phyloP scores from a whole-genome alignment of 768 basidiomycete species.

The Tubosaeta sp. region DNA sequence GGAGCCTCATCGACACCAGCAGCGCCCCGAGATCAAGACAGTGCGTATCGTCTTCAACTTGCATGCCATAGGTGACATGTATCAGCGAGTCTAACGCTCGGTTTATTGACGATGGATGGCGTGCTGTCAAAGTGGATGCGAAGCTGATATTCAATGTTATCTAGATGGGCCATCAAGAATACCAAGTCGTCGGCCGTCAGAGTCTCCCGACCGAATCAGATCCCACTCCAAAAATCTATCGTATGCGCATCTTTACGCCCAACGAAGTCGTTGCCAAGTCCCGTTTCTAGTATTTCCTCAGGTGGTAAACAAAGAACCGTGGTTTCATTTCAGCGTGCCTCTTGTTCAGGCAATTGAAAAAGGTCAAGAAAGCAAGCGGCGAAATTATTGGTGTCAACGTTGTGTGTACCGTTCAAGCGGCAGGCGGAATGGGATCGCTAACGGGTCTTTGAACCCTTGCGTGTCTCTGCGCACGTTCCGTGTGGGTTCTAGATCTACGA shows the following conservation, averaged over 20 bases:
- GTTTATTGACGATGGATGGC: slow-evolving; percentile 31
- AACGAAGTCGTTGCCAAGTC: slow-evolving; percentile 99
- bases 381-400: slow-evolving; percentile 99
- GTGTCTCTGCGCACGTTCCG: slow-evolving; percentile 2
- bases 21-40: slow-evolving; percentile 25
- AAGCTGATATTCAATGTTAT: slow-evolving; percentile 13
- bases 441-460: slow-evolving; percentile 26
- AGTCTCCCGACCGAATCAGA: slow-evolving; percentile 90
- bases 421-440: slow-evolving; percentile 74
- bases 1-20: slow-evolving; percentile 24
- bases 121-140: slow-evolving; percentile 12
- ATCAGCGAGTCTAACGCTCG: neutral
- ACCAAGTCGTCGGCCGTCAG: slow-evolving; percentile 97
- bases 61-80: neutral
- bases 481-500: slow-evolving; percentile 76
- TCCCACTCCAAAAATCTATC: slow-evolving; percentile 96
- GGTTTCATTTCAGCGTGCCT: neutral
- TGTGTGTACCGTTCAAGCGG: slow-evolving; percentile 91
- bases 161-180: slow-evolving; percentile 83
- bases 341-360: slow-evolving; percentile 80
- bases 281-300: slow-evolving; percentile 99
- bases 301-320: slow-evolving; percentile 31
- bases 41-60: slow-evolving; percentile 22
- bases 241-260: slow-evolving; percentile 99
- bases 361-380: slow-evolving; percentile 99